phyloP scores from a whole-genome alignment of 2,329 filamentous ascomycete species.

The Pezicula neosporulosa region DNA sequence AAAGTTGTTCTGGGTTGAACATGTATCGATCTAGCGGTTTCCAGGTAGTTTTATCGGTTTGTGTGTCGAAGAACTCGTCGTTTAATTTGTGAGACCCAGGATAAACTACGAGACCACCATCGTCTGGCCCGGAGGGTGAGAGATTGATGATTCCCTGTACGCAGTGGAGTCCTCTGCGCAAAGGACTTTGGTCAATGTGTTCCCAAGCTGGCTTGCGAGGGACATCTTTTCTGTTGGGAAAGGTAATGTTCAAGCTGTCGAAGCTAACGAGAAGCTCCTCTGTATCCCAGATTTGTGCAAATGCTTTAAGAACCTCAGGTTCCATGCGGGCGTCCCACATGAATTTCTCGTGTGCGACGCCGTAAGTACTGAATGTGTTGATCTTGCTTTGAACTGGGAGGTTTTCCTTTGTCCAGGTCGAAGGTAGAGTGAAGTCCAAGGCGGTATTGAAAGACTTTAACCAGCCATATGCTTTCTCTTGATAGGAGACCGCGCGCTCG shows the following conservation, averaged over 20 bases:
- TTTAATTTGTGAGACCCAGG: constrained; percentile 27
- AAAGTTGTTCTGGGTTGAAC: constrained; percentile 27
- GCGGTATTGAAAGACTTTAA: constrained; percentile 17
- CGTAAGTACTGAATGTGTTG: constrained; percentile 29
- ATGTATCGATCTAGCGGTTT: constrained; percentile 27
- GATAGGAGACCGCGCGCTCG: constrained; percentile 34
- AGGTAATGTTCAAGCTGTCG: constrained; percentile 35
- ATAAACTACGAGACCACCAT: constrained; percentile 34
- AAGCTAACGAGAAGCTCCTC: constrained; percentile 33
- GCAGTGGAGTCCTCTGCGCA: constrained; percentile 23
- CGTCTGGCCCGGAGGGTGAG: constrained; percentile 30
- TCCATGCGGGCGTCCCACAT: constrained; percentile 36
- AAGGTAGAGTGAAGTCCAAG: constrained; percentile 23
- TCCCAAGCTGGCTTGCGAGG: constrained; percentile 30
- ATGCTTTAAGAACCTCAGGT: constrained; percentile 33
- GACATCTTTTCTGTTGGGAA: constrained; percentile 29
- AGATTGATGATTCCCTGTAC: constrained; percentile 30
- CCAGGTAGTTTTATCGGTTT: constrained; percentile 22
- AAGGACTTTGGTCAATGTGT: constrained; percentile 31
- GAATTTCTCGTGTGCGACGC: constrained; percentile 34
- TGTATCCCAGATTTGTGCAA: constrained; percentile 32
- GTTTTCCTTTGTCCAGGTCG: constrained; percentile 32
- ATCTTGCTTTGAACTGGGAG: constrained; percentile 32
- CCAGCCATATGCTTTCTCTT: constrained; percentile 21
- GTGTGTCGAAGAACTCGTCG: constrained; percentile 30